These are phyloP conservation scores for Cryptococcus hybrid DNA, from an alignment of 1,284 basidiomycete genomes.

Conservation along the genomic window DNA sequence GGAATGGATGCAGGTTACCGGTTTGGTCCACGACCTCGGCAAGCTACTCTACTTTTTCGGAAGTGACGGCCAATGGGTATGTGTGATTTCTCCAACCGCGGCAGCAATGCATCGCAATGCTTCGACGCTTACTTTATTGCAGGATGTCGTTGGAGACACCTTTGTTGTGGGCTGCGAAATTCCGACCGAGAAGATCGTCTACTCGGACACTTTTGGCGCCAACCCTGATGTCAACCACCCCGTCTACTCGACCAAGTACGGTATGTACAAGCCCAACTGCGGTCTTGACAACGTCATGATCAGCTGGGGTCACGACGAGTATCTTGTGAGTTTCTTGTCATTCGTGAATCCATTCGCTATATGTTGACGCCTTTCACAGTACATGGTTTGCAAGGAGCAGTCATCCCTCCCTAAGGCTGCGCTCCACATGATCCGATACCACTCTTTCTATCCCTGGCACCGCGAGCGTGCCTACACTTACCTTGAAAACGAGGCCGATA, in stretches of 20 bases:
- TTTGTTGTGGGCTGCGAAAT: conserved; percentile 84
- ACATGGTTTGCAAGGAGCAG: too few relatives aligned
- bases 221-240: conserved; percentile 74
- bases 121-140: too few relatives aligned
- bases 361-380: neutral
- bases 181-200: conserved; percentile 76
- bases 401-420: conserved; percentile 69
- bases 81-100: too few relatives aligned
- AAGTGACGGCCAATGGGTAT: conserved; percentile 75
- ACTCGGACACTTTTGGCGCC: conserved; percentile 73
- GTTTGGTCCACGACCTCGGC: conserved; percentile 83
- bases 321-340: conserved; percentile 51
- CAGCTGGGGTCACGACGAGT: conserved; percentile 80
- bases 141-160: conserved; percentile 81
- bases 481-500: conserved; percentile 64
- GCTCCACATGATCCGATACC: conserved; percentile 88
- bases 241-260: conserved; percentile 72
- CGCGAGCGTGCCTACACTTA: conserved; percentile 69
- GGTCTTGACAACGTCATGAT: conserved; percentile 89
- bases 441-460: conserved; percentile 61
- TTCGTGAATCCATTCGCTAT: neutral
- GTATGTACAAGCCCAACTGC: conserved; percentile 78
- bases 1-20: conserved; percentile 72
- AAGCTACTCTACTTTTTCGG: conserved; percentile 80
- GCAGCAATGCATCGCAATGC: neutral